Conservation (phyloP, 164 flowering plant species). For the Vitis cinerea region DNA sequence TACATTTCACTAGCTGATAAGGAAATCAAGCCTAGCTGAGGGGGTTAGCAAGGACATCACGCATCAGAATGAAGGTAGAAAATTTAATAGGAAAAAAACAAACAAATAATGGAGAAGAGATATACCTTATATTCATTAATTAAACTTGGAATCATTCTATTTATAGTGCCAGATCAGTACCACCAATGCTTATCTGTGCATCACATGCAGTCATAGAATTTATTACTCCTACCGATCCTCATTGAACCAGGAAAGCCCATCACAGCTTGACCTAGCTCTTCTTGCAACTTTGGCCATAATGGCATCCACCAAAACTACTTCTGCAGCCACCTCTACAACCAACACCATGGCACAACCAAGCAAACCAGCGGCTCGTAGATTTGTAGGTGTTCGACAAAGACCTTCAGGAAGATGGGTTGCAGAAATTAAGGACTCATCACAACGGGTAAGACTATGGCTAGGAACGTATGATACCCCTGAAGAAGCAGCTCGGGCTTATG, state of each 20-base stretch:
- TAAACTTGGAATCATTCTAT: neutral
- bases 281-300: neutral
- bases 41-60: neutral
- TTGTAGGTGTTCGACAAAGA: slow-evolving; percentile 68
- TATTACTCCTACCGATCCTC: neutral
- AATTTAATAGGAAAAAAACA: slow-evolving; percentile 7
- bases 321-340: neutral
- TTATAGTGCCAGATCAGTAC: neutral
- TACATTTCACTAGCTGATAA: neutral
- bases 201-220: neutral
- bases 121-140: neutral
- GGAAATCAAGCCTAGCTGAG: slow-evolving; percentile 2
- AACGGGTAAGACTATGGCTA: slow-evolving; percentile 64
- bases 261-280: neutral
- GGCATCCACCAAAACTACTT: neutral
- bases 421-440: slow-evolving; percentile 80
- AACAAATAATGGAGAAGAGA: slow-evolving; percentile 5
- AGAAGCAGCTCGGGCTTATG: slow-evolving; percentile 77
- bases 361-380: slow-evolving; percentile 33
- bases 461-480: slow-evolving; percentile 78
- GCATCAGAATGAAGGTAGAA: neutral
- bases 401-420: slow-evolving; percentile 90
- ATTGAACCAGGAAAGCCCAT: neutral
- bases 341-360: slow-evolving; percentile 11
- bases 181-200: neutral